A percentile compares a stretch with the other conserved stretches of the same genome.
phyloP scores from a whole-genome alignment of 2,329 filamentous ascomycete genomes.

The Thielaviopsis punctulata region DNA sequence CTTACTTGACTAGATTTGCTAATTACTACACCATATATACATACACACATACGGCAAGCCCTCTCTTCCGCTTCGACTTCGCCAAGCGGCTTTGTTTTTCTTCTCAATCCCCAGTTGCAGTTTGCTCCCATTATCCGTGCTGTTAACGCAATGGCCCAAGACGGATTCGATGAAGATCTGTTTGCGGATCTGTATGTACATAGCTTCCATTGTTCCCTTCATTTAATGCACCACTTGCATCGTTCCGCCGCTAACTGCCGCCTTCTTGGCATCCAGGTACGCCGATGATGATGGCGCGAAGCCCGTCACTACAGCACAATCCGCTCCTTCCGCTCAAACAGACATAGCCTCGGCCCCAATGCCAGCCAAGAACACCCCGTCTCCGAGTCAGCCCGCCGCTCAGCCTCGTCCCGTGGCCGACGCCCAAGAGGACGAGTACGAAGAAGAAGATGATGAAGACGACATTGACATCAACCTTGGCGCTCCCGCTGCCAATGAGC shows the following conservation, averaged over 20 bases:
- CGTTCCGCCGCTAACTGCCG: background rate
- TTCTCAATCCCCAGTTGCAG: background rate
- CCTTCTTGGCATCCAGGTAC: constrained; percentile 8
- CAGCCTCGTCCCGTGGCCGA: constrained; percentile 16
- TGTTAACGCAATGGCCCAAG: constrained; percentile 44
- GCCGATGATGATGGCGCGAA: constrained; percentile 13
- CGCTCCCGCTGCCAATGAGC: constrained; percentile 16
- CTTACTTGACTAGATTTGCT: background rate
- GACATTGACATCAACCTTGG: constrained; percentile 43
- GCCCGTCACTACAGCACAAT: constrained; percentile 17
- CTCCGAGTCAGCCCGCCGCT: background rate
- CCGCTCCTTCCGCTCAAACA: constrained; percentile 16
- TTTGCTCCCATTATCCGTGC: background rate
- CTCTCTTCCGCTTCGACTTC: background rate
- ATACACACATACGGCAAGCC: too few species aligned
- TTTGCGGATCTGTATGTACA: constrained; percentile 92
- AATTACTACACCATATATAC: background rate
- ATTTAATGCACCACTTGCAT: background rate
- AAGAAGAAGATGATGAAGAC: constrained; percentile 31
- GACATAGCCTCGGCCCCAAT: background rate
- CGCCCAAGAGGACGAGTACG: constrained; percentile 27
- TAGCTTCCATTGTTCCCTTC: constrained; percentile 1
- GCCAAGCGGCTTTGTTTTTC: background rate
- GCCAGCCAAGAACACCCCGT: background rate
- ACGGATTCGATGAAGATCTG: constrained; percentile 82